phyloP scores from a whole-genome alignment of 768 basidiomycete species.

The Pisolithus sp. region DNA sequence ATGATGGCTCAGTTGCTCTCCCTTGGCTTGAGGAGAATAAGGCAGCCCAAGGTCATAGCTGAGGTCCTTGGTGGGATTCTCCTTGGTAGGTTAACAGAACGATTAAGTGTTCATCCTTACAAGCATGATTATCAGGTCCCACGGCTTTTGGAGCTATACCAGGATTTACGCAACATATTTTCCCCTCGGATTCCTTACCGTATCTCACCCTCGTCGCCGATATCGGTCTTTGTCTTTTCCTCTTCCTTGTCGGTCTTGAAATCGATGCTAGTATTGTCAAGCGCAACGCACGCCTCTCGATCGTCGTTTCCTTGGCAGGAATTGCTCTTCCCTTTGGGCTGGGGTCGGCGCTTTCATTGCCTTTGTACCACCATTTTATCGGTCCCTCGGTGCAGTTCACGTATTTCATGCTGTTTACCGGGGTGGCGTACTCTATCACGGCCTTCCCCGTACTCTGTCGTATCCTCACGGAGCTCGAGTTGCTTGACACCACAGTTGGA shows the following conservation, averaged over 20 bases:
- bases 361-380: slow-evolving; percentile 60
- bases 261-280: slow-evolving; percentile 77
- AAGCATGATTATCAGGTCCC: slow-evolving; percentile 20
- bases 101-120: neutral
- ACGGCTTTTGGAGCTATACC: slow-evolving; percentile 78
- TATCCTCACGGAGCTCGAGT: slow-evolving; percentile 84
- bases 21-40: slow-evolving; percentile 61
- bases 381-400: slow-evolving; percentile 64
- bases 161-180: slow-evolving; percentile 80
- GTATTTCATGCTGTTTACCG: slow-evolving; percentile 91
- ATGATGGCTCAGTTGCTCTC: slow-evolving; percentile 71
- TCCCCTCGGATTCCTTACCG: slow-evolving; percentile 63
- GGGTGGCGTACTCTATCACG: slow-evolving; percentile 85
- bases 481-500: slow-evolving; percentile 88
- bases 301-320: slow-evolving; percentile 70
- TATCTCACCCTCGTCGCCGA: slow-evolving; percentile 85
- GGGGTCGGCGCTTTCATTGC: slow-evolving; percentile 67
- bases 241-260: slow-evolving; percentile 91
- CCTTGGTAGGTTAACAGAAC: slow-evolving; percentile 42
- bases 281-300: slow-evolving; percentile 64
- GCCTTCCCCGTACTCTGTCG: slow-evolving; percentile 84
- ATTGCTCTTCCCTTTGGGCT: slow-evolving; percentile 86
- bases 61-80: slow-evolving; percentile 87
- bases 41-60: slow-evolving; percentile 82
- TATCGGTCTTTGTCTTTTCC: slow-evolving; percentile 81